Evolutionary conservation across 306 rosid species (phyloP).

Genomic region (Rosa persica): DNA sequence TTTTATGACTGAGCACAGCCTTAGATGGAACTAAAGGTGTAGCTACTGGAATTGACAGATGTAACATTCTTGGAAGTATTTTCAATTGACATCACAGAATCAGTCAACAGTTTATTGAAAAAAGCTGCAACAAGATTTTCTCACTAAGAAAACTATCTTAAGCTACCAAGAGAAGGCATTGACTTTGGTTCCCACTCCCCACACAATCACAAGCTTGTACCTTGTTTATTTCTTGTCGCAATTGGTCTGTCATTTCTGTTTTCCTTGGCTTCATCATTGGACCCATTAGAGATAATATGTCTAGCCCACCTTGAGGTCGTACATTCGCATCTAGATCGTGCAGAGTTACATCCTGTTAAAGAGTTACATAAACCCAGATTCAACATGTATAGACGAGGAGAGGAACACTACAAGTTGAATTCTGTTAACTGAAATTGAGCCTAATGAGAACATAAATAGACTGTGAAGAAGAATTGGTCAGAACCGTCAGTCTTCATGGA

Average conservation of each 20-base stretch:
- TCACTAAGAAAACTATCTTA: background rate
- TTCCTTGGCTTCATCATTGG: constrained; percentile 99
- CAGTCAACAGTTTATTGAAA: background rate
- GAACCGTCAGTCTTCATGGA: constrained; percentile 1
- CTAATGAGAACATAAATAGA: background rate
- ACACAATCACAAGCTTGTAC: constrained; percentile 32
- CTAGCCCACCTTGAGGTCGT: constrained; percentile 97
- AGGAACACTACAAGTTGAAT: background rate
- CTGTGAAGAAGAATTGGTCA: background rate
- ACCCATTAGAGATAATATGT: constrained; percentile 92
- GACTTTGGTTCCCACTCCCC: constrained; percentile 1
- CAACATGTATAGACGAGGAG: constrained; percentile 16
- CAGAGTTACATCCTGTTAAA: constrained; percentile 77
- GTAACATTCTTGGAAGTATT: background rate
- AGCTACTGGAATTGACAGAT: background rate
- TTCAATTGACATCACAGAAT: background rate
- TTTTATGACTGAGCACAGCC: background rate
- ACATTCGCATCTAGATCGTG: constrained; percentile 91
- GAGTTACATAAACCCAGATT: constrained; percentile 5
- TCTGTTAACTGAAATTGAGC: background rate
- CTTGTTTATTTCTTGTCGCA: constrained; percentile 89
- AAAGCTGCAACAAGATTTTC: background rate
- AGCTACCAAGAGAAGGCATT: constrained; percentile 12
- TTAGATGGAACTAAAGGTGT: background rate
- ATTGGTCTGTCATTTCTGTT: constrained; percentile 89